Evolutionary conservation across 108 stramenopile species (phyloP).

Genomic region (Nitzschia inconspicua): DNA sequence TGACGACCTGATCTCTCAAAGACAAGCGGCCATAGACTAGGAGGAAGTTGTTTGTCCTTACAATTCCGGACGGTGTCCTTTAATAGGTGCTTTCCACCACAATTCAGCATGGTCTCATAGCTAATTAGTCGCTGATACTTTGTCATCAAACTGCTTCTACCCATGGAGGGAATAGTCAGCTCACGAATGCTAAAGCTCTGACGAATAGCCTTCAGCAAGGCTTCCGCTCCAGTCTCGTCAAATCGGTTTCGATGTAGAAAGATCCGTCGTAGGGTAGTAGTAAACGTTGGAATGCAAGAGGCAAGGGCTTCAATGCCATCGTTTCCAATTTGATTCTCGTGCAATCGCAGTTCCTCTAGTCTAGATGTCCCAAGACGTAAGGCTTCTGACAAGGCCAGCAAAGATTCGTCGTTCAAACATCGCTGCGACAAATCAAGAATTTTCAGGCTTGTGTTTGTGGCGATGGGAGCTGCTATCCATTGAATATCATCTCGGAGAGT

Average conservation of each 20-base stretch:
- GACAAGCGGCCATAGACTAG: slow-evolving; percentile 3
- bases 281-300: too few relatives aligned
- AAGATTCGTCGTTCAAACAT: not conserved
- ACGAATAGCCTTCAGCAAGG: not conserved
- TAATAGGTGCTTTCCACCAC: slow-evolving; percentile 2
- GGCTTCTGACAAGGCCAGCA: not conserved
- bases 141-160: not conserved
- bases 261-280: too few relatives aligned
- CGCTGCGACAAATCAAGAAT: slow-evolving; percentile 6
- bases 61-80: too few relatives aligned
- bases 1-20: slow-evolving; percentile 1
- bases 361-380: not conserved
- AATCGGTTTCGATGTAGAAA: slow-evolving; percentile 13
- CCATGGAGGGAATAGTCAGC: slow-evolving; percentile 1
- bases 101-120: slow-evolving; percentile 11
- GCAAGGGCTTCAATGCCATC: too few relatives aligned
- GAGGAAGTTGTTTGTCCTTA: not conserved
- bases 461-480: too few relatives aligned
- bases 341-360: slow-evolving; percentile 6
- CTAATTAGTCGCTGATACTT: slow-evolving; percentile 5
- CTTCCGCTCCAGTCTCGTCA: not conserved
- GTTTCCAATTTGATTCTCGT: slow-evolving; percentile 6
- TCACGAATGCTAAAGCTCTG: not conserved
- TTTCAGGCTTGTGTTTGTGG: too few relatives aligned
- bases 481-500: too few relatives aligned